Conservation (phyloP, 176 grass and related monocot genomes). For the Hordeum vulgare region MorexV3_pseudomolecules_assembly NC_058524.1:413908740-413909239, state of each 20-base stretch:
- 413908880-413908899: slow-evolving; percentile 56
- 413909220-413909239: neutral
- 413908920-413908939: slow-evolving; percentile 78
- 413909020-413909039: slow-evolving; percentile 46
- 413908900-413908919: slow-evolving; percentile 76
- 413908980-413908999: slow-evolving; percentile 20
- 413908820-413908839: slow-evolving; percentile 63
- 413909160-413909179: slow-evolving; percentile 38
- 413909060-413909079: slow-evolving; percentile 13
- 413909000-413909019: slow-evolving; percentile 94
- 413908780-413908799: slow-evolving; percentile 84
- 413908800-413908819: slow-evolving; percentile 87
- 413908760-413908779: slow-evolving; percentile 96
- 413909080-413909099: slow-evolving; percentile 18
- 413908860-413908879: slow-evolving; percentile 66
- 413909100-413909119: neutral
- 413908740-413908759: slow-evolving; percentile 4
- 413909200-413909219: neutral
- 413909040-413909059: slow-evolving; percentile 17
- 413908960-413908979: slow-evolving; percentile 71
- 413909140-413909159: slow-evolving; percentile 13
- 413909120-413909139: neutral
- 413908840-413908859: slow-evolving; percentile 60
- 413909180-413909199: slow-evolving; percentile 2
- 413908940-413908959: slow-evolving; percentile 92